Evolutionary conservation across 2,329 filamentous ascomycete species (phyloP).

Genomic region (Cadophora malorum): DNA sequence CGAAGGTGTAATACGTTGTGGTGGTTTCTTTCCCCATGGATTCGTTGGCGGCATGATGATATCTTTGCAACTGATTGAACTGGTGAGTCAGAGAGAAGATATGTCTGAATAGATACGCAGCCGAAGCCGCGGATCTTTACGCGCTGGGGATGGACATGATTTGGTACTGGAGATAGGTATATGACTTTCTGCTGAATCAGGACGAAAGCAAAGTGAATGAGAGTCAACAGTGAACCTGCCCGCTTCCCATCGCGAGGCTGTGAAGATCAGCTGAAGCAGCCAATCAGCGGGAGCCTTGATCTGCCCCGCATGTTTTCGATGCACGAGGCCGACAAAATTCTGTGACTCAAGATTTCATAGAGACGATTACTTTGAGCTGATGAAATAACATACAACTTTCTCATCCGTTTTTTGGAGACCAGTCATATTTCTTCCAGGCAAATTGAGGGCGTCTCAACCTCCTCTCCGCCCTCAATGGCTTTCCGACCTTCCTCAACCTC

Average conservation of each 20-base stretch:
- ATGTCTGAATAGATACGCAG: slow-evolving; percentile 37
- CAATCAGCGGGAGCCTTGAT: background rate
- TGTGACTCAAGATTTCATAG: slow-evolving; percentile 5
- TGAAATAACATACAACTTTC: slow-evolving; percentile 4
- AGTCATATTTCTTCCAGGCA: background rate
- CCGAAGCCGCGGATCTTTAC: slow-evolving; percentile 43
- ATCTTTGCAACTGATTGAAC: slow-evolving; percentile 27
- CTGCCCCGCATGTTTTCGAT: slow-evolving; percentile 21
- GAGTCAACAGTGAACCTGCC: slow-evolving; percentile 23
- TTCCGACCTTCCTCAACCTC: slow-evolving; percentile 35
- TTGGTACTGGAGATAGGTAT: background rate
- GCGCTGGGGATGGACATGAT: slow-evolving; percentile 38
- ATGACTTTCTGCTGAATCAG: slow-evolving; percentile 3
- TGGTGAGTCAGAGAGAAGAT: slow-evolving; percentile 25
- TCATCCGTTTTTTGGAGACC: background rate
- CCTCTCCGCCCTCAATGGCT: slow-evolving; percentile 39
- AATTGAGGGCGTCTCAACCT: slow-evolving; percentile 12
- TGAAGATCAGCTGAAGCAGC: slow-evolving; percentile 13
- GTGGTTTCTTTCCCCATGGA: slow-evolving; percentile 45
- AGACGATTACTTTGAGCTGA: background rate
- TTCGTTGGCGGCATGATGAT: slow-evolving; percentile 44
- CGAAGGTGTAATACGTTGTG: slow-evolving; percentile 47
- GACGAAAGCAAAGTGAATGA: slow-evolving; percentile 4
- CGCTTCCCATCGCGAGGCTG: slow-evolving; percentile 22
- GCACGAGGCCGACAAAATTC: slow-evolving; percentile 22